Percentiles rank a stretch among this genome's conserved stretches.
These are phyloP conservation scores for Westerdykella sp. DNA, from an alignment of 2,329 filamentous ascomycete species.

Conservation along the genomic window DNA sequence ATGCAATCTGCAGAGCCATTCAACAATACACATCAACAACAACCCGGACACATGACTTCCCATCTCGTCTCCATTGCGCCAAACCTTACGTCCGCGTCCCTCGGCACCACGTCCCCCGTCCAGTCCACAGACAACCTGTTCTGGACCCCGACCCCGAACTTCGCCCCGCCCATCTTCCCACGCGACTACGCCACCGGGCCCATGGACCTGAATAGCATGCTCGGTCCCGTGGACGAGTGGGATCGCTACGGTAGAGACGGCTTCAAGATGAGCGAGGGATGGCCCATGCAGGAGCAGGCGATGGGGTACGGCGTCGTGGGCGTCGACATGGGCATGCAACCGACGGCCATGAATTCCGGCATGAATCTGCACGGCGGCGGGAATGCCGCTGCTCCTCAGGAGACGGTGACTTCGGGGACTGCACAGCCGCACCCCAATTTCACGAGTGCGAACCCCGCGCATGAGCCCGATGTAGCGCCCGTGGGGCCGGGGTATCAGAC, in stretches of 20 bases:
- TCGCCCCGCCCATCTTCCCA: constrained; percentile 34
- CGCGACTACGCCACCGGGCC: constrained; percentile 23
- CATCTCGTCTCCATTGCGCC: constrained; percentile 1
- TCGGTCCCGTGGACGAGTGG: constrained; percentile 24
- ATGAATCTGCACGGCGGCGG: neutral
- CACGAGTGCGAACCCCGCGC: no score
- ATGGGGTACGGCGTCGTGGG: neutral
- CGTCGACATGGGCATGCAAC: neutral
- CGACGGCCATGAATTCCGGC: neutral
- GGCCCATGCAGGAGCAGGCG: constrained; percentile 7
- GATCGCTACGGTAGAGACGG: constrained; percentile 31
- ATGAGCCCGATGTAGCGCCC: no score
- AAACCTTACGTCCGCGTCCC: neutral
- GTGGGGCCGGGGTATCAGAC: no score
- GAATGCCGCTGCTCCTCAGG: no score
- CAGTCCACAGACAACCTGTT: constrained; percentile 11
- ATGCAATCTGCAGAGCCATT: no score
- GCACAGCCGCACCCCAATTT: no score
- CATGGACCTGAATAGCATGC: constrained; percentile 33
- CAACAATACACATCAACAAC: neutral
- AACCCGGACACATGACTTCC: neutral
- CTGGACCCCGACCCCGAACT: constrained; percentile 38
- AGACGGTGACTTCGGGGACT: no score
- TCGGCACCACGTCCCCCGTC: constrained; percentile 1
- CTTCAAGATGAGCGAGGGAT: constrained; percentile 27